Evolutionary conservation across 331 rosid genomes (phyloP), one percentile per base, ranked within the genome.

Genomic region (Malus hybrid): DNA sequence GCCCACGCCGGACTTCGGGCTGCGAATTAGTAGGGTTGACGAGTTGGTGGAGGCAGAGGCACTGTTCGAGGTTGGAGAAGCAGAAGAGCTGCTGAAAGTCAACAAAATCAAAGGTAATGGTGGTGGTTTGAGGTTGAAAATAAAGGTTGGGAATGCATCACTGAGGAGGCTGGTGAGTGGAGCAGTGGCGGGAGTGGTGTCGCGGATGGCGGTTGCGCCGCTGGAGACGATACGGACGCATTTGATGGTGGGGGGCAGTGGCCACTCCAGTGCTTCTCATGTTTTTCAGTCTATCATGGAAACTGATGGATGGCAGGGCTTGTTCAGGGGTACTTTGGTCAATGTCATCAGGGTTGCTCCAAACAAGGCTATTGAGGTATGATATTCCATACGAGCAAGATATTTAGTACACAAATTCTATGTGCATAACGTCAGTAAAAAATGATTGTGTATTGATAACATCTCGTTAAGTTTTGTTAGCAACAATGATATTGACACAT

Each of bases 181-280:
- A 39, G 97, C 92, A 9, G 80, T 88, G 44, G 96, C 97, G 4
- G 96, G 96, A 64, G 93, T 86, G 31, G 92, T 86, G 71, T 90
- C 96, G 24, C 79, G 91, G 32, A 78, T 84, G 32, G 89, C 74
- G 1, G 88, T 90, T n/a, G 91, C 91, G 2, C 96, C 93, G 1
- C 59, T 90, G 87, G 93, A 88, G 86, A 90, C 90, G 13, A 80
- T 88, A 76, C 83, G 87, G 81, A 90, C 91, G 0, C 89, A 88
- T 85, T 77, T 90, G 85, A 88, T 90, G 88, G 89, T 85, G 57
- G 93, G 93, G 50, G 81, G 85, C 77, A 81, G 84, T 31, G 93
- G 96, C 22, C 60, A 76, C 57, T 80, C 81, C 60, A n/a, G 85
- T 22, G 18, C 52, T 20, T n/a, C 46, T 29, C 83, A 85, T 70